phyloP scores from a whole-genome alignment of 169 alveolate species.

The Besnoitia besnoiti region DNA sequence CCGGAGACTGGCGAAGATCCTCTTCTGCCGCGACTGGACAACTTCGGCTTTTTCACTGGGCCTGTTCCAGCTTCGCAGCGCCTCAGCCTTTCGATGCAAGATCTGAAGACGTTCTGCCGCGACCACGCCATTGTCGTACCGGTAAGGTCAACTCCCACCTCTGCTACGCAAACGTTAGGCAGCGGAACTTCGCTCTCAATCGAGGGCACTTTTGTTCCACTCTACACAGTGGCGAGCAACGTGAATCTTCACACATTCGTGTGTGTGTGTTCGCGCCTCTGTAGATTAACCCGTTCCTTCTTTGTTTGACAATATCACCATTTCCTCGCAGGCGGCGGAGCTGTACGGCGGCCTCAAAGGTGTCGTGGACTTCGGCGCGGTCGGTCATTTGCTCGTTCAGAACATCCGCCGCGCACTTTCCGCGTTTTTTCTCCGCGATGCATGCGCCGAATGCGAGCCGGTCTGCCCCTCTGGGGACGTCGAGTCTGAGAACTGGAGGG shows the following conservation, averaged over 20 bases:
- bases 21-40: neutral
- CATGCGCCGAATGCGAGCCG: neutral
- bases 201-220: too few species aligned
- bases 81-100: neutral
- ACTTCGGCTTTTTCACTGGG: neutral
- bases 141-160: neutral
- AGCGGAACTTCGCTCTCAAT: too few species aligned
- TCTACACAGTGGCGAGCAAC: too few species aligned
- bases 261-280: too few species aligned
- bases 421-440: neutral
- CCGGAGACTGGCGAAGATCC: neutral
- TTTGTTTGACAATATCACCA: neutral
- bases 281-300: too few species aligned
- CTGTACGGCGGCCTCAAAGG: constrained; percentile 37
- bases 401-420: constrained; percentile 19
- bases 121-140: neutral
- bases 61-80: neutral
- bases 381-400: neutral
- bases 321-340: constrained; percentile 2
- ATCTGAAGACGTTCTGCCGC: neutral
- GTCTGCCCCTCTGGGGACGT: neutral
- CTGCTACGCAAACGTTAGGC: too few species aligned
- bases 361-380: constrained; percentile 24
- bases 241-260: too few species aligned
- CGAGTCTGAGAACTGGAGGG: neutral